These are phyloP conservation scores for Globisporangium barbulae DNA, from an alignment of 352 stramenopile species.

Conservation along the genomic window DNA sequence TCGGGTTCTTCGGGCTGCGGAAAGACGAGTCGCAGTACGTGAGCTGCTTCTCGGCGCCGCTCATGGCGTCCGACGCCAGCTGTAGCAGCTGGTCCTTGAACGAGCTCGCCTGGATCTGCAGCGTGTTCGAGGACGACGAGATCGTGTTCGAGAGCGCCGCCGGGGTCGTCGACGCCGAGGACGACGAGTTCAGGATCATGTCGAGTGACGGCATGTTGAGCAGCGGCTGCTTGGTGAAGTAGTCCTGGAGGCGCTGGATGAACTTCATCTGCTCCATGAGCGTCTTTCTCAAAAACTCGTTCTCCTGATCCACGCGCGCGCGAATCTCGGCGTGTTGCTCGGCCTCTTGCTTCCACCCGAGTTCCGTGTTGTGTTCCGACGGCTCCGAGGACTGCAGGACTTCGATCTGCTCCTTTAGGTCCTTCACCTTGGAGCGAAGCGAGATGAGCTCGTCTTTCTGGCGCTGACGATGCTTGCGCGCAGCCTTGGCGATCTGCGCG, in stretches of 20 bases:
- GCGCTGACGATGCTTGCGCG: slow-evolving; percentile 83
- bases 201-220: slow-evolving; percentile 87
- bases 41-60: slow-evolving; percentile 56
- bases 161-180: slow-evolving; percentile 51
- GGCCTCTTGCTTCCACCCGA: slow-evolving; percentile 87
- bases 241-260: slow-evolving; percentile 87
- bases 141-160: slow-evolving; percentile 68
- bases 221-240: slow-evolving; percentile 88
- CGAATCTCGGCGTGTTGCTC: slow-evolving; percentile 88
- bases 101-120: slow-evolving; percentile 74
- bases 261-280: slow-evolving; percentile 92
- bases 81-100: slow-evolving; percentile 80
- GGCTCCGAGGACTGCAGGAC: slow-evolving; percentile 86
- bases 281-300: slow-evolving; percentile 87
- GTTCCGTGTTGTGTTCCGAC: slow-evolving; percentile 87
- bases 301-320: slow-evolving; percentile 85
- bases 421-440: slow-evolving; percentile 84
- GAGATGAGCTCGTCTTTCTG: slow-evolving; percentile 88
- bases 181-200: slow-evolving; percentile 82
- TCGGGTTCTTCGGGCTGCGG: slow-evolving; percentile 79
- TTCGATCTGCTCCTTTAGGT: slow-evolving; percentile 89
- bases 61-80: slow-evolving; percentile 59
- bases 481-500: slow-evolving; percentile 86
- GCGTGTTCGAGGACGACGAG: slow-evolving; percentile 43
- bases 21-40: slow-evolving; percentile 74